Percentiles rank a stretch among this genome's conserved stretches.
These are phyloP conservation scores for Amauroascus verrucosus DNA, from an alignment of 2,329 filamentous ascomycete genomes.

Conservation along the genomic window DNA sequence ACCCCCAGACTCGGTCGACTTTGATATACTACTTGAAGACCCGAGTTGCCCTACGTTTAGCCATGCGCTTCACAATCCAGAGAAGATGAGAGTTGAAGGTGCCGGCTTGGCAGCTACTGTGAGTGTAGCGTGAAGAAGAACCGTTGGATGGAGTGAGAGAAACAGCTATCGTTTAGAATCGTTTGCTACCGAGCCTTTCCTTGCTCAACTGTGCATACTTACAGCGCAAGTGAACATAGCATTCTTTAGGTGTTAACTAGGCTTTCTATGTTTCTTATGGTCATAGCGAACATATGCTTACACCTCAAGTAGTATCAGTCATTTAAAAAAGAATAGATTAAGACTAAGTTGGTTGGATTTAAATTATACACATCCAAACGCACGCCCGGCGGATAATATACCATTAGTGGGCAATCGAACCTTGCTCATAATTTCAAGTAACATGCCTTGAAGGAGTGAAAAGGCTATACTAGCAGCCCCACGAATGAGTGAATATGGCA, in stretches of 20 bases:
- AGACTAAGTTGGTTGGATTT: no score
- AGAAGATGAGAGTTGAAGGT: constrained; percentile 13
- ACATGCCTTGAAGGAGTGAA: no score
- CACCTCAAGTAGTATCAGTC: no score
- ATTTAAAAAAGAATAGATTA: no score
- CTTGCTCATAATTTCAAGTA: no score
- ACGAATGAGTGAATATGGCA: no score
- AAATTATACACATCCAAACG: no score
- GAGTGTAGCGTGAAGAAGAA: constrained; percentile 12
- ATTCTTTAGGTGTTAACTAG: neutral
- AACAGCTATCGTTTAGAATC: no score
- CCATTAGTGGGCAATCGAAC: no score
- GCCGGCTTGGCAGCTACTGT: constrained; percentile 12
- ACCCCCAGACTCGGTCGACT: constrained; percentile 47
- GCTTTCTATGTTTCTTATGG: neutral
- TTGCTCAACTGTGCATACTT: neutral
- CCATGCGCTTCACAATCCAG: constrained; percentile 33
- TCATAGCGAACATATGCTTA: no score
- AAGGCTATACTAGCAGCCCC: no score
- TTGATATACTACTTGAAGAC: constrained; percentile 54
- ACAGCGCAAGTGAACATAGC: neutral
- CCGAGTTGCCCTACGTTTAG: constrained; percentile 47
- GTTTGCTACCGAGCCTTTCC: neutral
- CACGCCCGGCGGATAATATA: no score
- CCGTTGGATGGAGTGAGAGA: neutral